Evolutionary conservation across 2,329 filamentous ascomycete genomes (phyloP), one percentile per base, ranked within the genome.

Genomic region (Phialemoniopsis sp.): DNA sequence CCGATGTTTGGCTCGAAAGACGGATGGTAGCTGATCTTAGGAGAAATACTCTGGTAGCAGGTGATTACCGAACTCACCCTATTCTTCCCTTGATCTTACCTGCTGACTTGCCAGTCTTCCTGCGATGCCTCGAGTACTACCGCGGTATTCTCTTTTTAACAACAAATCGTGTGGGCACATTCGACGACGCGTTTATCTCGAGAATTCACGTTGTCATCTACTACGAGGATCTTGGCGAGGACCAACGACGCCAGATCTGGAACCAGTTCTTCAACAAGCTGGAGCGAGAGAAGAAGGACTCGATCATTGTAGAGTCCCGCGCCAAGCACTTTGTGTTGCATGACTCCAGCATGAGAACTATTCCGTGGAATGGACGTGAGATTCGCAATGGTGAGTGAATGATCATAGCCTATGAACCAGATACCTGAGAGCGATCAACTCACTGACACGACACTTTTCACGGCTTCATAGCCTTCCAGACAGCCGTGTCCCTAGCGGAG

Each of bases 161-260:
- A 0, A 56, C 53, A 0, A 56, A 56, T 34, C 46, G 50, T 7
- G 61, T 67, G 15, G 48, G 57, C 5, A 44, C 44, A 3, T 58
- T 68, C 29, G 65, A 68, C 37, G 59, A 62, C 21, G 64, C 63
- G 0, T 46, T 49, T 40, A 44, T 41, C 2, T 47, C 46, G 2
- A 39, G 48, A 7, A 35, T 48, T 29, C 44, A 48, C 30, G 38
- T 49, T 3, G 21, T 28, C 18, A 32, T 50, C 1, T 32, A 43
- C 28, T 50, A 47, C 37, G 42, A 40, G n/a, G 15, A 28, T 3
- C 30, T 46, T 2, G 29, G 16, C 8, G 6, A 30, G 4, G 17
- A 36, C 3, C n/a, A 46, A 14, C 34, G 44, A 2, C 16, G 15
- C 7, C 14, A 13, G 6, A 32, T 46, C 4, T 46, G 44, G 44